These are phyloP conservation scores for Rhynchosporium graminicola DNA, from an alignment of 2,329 filamentous ascomycete genomes.

Conservation along the genomic window DNA sequence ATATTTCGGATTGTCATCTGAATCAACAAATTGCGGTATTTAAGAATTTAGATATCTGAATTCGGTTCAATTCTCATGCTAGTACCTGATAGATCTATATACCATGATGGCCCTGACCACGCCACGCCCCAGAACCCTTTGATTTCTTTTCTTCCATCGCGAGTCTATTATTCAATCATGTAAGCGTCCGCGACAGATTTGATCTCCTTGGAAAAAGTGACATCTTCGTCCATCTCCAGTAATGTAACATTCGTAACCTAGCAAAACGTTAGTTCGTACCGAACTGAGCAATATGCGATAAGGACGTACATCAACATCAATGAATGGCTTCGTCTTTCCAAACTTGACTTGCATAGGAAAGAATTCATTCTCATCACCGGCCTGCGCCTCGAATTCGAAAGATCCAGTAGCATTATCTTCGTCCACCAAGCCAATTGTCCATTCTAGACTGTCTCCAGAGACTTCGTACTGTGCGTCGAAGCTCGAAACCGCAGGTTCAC, in stretches of 20 bases:
- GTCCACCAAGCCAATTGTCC: constrained; percentile 86
- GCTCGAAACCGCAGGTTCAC: constrained; percentile 85
- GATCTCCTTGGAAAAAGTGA: constrained; percentile 81
- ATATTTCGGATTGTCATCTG: not conserved
- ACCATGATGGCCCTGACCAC: constrained; percentile 21
- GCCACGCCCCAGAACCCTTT: constrained; percentile 33
- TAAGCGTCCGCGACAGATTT: constrained; percentile 77
- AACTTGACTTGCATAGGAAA: constrained; percentile 97
- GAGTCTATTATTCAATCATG: constrained; percentile 61
- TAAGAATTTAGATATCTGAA: not conserved
- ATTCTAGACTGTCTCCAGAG: constrained; percentile 88
- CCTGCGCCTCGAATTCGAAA: constrained; percentile 94
- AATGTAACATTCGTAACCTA: constrained; percentile 70
- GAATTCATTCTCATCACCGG: constrained; percentile 87
- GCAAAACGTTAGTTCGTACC: constrained; percentile 8
- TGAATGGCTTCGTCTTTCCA: constrained; percentile 79
- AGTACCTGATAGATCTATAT: constrained; percentile 4
- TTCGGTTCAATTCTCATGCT: constrained; percentile 23
- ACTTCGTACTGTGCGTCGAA: constrained; percentile 96
- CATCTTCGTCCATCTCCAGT: constrained; percentile 74
- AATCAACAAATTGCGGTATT: not conserved
- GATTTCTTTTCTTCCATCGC: constrained; percentile 31
- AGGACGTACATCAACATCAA: constrained; percentile 86
- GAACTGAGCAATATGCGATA: not conserved
- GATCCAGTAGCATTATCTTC: constrained; percentile 80